A percentile compares a stretch with the other conserved stretches of the same genome.
Evolutionary conservation across 179 eudicot species (phyloP).

Genomic region (Silene noctiflora): DNA sequence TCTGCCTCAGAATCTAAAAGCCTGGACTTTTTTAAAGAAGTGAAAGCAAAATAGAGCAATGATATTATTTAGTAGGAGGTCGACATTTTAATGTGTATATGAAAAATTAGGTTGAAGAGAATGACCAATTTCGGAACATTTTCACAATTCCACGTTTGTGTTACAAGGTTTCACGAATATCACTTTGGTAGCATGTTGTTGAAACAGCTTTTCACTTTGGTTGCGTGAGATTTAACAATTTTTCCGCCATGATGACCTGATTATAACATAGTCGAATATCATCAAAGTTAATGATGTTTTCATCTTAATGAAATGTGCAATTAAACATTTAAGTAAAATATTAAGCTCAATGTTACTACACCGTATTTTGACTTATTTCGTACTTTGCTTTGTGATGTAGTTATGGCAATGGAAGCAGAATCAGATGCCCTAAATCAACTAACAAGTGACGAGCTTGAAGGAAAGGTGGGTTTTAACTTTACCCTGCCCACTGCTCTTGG

Average conservation of each 20-base stretch:
- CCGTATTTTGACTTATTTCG: not conserved
- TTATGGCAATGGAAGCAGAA: constrained; percentile 90
- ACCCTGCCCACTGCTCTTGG: not conserved
- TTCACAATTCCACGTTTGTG: too few species aligned
- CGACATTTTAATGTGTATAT: not conserved
- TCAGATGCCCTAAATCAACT: constrained; percentile 88
- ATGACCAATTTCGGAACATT: not conserved
- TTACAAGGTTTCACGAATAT: too few species aligned
- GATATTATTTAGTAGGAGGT: not conserved
- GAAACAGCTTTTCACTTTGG: too few species aligned
- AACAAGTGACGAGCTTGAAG: constrained; percentile 85
- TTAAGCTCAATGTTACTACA: not conserved
- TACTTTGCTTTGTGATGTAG: constrained; percentile 32
- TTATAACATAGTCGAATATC: not conserved
- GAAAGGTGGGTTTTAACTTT: constrained; percentile 52
- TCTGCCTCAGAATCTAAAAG: too few species aligned
- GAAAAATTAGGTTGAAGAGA: constrained; percentile 8
- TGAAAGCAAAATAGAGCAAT: not conserved
- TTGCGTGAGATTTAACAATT: not conserved
- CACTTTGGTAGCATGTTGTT: too few species aligned
- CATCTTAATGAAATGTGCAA: not conserved
- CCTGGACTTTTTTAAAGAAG: not conserved
- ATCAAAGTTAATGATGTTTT: not conserved
- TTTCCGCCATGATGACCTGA: not conserved
- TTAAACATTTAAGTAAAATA: not conserved